Evolutionary conservation across 768 basidiomycete species (phyloP).

Genomic region (Macrolepiota dolichaula): DNA sequence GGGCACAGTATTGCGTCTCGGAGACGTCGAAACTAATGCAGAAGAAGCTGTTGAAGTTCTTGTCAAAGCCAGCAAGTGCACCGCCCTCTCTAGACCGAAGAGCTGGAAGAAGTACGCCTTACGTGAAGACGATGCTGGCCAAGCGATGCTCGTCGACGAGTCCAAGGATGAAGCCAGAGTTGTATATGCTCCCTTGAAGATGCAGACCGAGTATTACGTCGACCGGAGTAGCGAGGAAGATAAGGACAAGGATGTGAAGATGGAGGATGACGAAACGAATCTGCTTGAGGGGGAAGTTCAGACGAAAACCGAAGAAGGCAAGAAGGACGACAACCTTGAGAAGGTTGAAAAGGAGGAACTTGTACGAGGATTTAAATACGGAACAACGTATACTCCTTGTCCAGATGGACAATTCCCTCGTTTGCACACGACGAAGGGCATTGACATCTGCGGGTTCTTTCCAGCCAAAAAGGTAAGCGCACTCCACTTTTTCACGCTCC

Average conservation of each 20-base stretch:
- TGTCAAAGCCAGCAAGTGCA: conserved; percentile 79
- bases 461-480: conserved; percentile 53
- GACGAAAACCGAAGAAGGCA: conserved; percentile 25
- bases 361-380: conserved; percentile 83
- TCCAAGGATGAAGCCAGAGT: conserved; percentile 28
- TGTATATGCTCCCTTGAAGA: conserved; percentile 41
- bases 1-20: conserved; percentile 70
- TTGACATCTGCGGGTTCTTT: conserved; percentile 89
- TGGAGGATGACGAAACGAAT: conserved; percentile 33
- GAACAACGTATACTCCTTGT: conserved; percentile 82
- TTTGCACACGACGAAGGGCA: conserved; percentile 75
- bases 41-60: conserved; percentile 75
- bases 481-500: neutral
- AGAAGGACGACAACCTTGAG: conserved; percentile 36
- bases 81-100: conserved; percentile 64
- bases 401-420: conserved; percentile 81
- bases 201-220: conserved; percentile 55
- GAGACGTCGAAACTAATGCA: conserved; percentile 61
- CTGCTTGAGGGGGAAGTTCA: conserved; percentile 23
- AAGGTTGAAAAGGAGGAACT: conserved; percentile 79
- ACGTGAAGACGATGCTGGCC: conserved; percentile 31
- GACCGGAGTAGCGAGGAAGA: conserved; percentile 40
- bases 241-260: conserved; percentile 36
- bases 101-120: conserved; percentile 75
- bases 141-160: conserved; percentile 32